phyloP scores from a whole-genome alignment of 768 basidiomycete species.

The Dioszegia hungarica region DNA sequence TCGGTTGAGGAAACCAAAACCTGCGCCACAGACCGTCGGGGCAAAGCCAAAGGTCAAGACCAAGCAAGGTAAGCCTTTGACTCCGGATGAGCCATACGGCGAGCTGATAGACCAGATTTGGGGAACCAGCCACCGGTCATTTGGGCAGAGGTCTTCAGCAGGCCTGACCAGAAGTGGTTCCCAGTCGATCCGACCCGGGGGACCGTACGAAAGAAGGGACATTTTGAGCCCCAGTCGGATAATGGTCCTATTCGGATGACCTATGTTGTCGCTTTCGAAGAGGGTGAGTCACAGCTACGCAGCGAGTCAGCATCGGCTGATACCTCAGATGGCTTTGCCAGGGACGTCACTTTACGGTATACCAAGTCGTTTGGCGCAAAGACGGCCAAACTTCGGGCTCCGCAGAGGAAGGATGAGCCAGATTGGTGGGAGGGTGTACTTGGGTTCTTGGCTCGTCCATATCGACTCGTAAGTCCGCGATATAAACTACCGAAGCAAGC shows the following conservation, averaged over 20 bases:
- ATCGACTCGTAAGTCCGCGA: slow-evolving; percentile 64
- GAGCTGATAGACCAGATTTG: slow-evolving; percentile 29
- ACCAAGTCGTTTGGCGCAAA: slow-evolving; percentile 73
- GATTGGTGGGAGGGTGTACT: slow-evolving; percentile 84
- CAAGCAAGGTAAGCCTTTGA: background rate
- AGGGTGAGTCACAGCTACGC: slow-evolving; percentile 51
- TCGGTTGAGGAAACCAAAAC: slow-evolving; percentile 53
- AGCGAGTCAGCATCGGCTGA: background rate
- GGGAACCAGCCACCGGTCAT: slow-evolving; percentile 68
- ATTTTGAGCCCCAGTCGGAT: slow-evolving; percentile 66
- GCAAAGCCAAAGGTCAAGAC: slow-evolving; percentile 26
- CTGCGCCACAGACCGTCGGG: slow-evolving; percentile 47
- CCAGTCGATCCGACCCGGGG: slow-evolving; percentile 83
- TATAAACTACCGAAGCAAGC: too few species aligned
- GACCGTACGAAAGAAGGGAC: slow-evolving; percentile 71
- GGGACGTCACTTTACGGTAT: slow-evolving; percentile 88
- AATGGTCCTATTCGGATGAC: slow-evolving; percentile 73
- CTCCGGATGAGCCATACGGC: background rate
- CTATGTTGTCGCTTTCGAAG: slow-evolving; percentile 90
- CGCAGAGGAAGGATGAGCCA: slow-evolving; percentile 56
- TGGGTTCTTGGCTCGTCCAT: slow-evolving; percentile 63
- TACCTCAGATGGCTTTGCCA: slow-evolving; percentile 67
- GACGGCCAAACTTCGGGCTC: slow-evolving; percentile 51
- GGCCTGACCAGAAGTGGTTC: slow-evolving; percentile 84
- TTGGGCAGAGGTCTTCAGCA: slow-evolving; percentile 96